Conservation (phyloP, 345 rosid genomes). For the Rhodamnia argentea region DNA sequence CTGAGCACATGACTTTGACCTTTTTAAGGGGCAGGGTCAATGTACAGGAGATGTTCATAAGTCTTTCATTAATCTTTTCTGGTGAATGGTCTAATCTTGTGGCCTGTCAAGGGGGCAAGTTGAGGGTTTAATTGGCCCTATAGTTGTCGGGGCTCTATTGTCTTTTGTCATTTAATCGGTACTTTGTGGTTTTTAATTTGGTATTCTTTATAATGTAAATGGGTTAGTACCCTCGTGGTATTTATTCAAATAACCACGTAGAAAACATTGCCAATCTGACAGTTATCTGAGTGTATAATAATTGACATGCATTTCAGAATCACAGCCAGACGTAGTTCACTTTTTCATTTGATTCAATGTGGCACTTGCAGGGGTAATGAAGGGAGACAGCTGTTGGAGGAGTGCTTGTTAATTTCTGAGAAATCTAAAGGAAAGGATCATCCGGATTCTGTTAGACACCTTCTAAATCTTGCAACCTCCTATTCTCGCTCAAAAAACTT, state of each 20-base stretch:
- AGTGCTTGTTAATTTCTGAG: constrained; percentile 66
- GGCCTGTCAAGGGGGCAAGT: neutral
- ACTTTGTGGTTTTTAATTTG: neutral
- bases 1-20: neutral
- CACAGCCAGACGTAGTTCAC: neutral
- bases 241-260: neutral
- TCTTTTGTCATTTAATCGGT: neutral
- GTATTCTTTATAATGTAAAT: neutral
- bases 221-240: neutral
- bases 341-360: neutral
- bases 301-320: neutral
- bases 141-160: neutral
- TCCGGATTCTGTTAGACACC: constrained; percentile 63
- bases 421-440: constrained; percentile 54
- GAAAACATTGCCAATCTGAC: neutral
- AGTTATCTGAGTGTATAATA: neutral
- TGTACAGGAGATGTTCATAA: neutral
- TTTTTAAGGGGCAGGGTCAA: neutral
- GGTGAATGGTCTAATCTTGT: neutral
- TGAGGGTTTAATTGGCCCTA: neutral
- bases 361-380: constrained; percentile 46
- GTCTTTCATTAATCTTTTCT: neutral
- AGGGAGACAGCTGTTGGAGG: constrained; percentile 77
- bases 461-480: constrained; percentile 71
- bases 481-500: constrained; percentile 53